Conservation (phyloP, 208 protist genomes). For the Wallacemonas collosoma region DNA sequence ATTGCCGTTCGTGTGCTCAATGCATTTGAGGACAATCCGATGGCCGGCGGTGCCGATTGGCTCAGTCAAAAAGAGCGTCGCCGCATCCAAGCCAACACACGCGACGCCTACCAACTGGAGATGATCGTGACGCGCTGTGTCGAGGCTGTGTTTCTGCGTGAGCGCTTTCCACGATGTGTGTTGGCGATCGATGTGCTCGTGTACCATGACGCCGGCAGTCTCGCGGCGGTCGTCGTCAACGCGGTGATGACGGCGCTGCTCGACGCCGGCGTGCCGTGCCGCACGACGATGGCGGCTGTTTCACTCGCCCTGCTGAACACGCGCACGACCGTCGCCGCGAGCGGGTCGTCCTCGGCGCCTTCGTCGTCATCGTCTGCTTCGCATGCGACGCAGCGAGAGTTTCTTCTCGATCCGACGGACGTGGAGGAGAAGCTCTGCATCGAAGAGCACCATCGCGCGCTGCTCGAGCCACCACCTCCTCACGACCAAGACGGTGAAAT, state of each 20-base stretch:
- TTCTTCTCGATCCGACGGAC: conserved; percentile 67
- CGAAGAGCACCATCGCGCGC: conserved; percentile 5
- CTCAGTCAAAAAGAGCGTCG: conserved; percentile 40
- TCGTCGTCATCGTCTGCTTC: conserved; percentile 3
- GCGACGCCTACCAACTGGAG: conserved; percentile 50
- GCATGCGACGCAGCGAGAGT: conserved; percentile 15
- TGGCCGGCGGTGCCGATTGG: conserved; percentile 56
- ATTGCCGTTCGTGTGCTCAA: conserved; percentile 30
- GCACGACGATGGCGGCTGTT: conserved; percentile 81
- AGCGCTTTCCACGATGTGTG: conserved; percentile 65
- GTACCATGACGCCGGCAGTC: conserved; percentile 69
- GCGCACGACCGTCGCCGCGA: neutral
- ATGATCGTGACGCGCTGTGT: conserved; percentile 35
- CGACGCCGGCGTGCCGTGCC: conserved; percentile 81
- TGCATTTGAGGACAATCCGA: conserved; percentile 26
- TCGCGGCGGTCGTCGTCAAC: conserved; percentile 74
- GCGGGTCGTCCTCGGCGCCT: neutral
- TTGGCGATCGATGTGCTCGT: conserved; percentile 70
- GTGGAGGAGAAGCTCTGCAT: conserved; percentile 54
- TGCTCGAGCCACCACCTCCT: neutral
- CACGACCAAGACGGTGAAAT: neutral
- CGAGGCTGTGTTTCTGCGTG: conserved; percentile 48
- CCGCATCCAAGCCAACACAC: conserved; percentile 28
- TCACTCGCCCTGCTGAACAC: conserved; percentile 33
- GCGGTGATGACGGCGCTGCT: conserved; percentile 85